phyloP scores from a whole-genome alignment of 1,139 yeast genomes.

The Yamadazyma friedrichii region DNA sequence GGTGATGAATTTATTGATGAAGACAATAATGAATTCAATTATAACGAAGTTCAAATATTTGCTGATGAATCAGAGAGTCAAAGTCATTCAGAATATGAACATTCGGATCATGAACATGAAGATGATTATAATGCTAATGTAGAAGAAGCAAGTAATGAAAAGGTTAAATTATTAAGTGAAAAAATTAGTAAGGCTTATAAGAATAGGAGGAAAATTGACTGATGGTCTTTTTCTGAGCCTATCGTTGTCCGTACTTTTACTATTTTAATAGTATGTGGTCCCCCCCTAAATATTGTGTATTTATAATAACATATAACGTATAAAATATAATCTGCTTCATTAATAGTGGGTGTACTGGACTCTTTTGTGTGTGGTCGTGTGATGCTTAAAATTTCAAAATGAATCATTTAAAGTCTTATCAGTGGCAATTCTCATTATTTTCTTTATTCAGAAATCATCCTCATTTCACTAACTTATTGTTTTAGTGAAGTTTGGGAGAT shows the following conservation, averaged over 20 bases:
- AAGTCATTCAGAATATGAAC: slow-evolving; percentile 12
- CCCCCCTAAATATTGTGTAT: too few relatives aligned
- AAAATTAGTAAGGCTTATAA: slow-evolving; percentile 12
- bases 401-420: slow-evolving; percentile 6
- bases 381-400: background rate
- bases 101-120: background rate
- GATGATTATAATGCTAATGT: slow-evolving; percentile 27
- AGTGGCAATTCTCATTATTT: slow-evolving; percentile 7
- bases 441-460: too few relatives aligned
- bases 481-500: background rate
- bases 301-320: too few relatives aligned
- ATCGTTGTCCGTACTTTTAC: background rate
- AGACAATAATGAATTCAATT: slow-evolving; percentile 16
- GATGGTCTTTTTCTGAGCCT: background rate
- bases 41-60: slow-evolving; percentile 35
- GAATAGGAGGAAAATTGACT: slow-evolving; percentile 10
- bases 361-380: background rate
- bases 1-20: slow-evolving; percentile 1
- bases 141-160: slow-evolving; percentile 36
- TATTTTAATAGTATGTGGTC: too few relatives aligned
- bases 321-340: too few relatives aligned
- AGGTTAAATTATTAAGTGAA: slow-evolving; percentile 9
- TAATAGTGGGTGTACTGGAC: background rate
- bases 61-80: slow-evolving; percentile 19
- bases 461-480: background rate